Evolutionary conservation across 345 rosid species (phyloP).

Genomic region (Eucalyptus cloeziana): DNA sequence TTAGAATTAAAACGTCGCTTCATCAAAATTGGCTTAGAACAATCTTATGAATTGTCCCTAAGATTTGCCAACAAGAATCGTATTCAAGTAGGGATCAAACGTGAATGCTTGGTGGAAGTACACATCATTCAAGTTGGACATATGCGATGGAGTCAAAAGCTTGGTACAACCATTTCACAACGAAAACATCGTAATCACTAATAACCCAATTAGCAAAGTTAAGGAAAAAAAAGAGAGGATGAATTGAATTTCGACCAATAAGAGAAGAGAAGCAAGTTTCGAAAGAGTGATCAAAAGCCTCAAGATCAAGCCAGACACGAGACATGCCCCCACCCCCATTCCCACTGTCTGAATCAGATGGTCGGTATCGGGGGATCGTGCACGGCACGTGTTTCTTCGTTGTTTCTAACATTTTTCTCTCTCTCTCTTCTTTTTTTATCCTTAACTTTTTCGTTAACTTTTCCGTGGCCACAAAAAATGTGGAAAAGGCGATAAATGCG

Average conservation of each 20-base stretch:
- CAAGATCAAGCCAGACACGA: neutral
- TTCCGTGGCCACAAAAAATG: neutral
- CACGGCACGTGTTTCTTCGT: neutral
- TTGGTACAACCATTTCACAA: neutral
- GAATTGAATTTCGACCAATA: neutral
- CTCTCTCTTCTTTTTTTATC: neutral
- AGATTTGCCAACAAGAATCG: neutral
- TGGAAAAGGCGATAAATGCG: neutral
- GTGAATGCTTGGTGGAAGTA: neutral
- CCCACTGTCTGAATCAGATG: neutral
- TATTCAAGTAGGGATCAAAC: neutral
- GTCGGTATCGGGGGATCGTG: neutral
- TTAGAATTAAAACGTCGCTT: neutral
- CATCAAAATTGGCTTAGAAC: neutral
- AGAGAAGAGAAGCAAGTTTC: neutral
- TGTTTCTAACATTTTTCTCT: neutral
- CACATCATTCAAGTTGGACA: neutral
- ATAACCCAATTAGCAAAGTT: neutral
- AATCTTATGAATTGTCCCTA: neutral
- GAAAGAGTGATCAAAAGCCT: neutral
- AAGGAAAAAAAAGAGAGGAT: neutral
- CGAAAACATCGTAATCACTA: neutral
- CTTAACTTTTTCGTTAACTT: neutral
- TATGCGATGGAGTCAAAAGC: neutral
- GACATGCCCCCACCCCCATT: neutral